These are phyloP conservation scores for Backusella australiensis DNA, from an alignment of 192 early-diverging fungal genomes.

Conservation along the genomic window DNA sequence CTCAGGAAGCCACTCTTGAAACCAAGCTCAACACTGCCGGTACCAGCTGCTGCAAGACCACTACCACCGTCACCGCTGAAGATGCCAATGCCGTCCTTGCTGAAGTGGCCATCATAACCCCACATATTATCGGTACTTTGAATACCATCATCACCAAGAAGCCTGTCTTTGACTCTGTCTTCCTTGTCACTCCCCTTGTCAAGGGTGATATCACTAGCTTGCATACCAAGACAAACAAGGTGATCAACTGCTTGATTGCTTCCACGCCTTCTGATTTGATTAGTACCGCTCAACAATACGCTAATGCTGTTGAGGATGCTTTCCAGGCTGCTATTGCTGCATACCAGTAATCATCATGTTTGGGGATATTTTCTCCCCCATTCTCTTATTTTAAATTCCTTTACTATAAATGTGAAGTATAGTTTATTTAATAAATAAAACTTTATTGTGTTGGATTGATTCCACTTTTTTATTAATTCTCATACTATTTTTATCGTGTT, in stretches of 20 bases:
- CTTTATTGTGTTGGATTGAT: neutral
- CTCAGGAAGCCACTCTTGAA: neutral
- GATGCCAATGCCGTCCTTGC: constrained; percentile 15
- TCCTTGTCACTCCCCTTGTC: neutral
- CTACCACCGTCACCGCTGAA: neutral
- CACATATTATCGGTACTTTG: neutral
- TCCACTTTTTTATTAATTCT: neutral
- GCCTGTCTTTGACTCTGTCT: neutral
- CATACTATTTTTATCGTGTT: too few species aligned
- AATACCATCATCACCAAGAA: constrained; percentile 10
- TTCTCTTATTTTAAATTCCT: neutral
- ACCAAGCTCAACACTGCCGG: neutral
- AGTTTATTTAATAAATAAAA: neutral
- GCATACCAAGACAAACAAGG: neutral
- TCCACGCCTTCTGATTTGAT: constrained; percentile 5
- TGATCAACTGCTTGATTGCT: constrained; percentile 6
- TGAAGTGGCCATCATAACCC: constrained; percentile 2
- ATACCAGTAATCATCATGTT: neutral
- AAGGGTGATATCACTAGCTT: neutral
- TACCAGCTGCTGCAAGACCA: neutral
- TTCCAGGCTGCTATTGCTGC: constrained; percentile 10
- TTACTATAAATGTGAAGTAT: neutral
- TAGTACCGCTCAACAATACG: neutral
- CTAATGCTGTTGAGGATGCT: constrained; percentile 1
- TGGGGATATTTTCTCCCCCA: neutral